Evolutionary conservation across 495 filamentous ascomycete species (phyloP).

Genomic region (Mycothermus thermophilus): DNA sequence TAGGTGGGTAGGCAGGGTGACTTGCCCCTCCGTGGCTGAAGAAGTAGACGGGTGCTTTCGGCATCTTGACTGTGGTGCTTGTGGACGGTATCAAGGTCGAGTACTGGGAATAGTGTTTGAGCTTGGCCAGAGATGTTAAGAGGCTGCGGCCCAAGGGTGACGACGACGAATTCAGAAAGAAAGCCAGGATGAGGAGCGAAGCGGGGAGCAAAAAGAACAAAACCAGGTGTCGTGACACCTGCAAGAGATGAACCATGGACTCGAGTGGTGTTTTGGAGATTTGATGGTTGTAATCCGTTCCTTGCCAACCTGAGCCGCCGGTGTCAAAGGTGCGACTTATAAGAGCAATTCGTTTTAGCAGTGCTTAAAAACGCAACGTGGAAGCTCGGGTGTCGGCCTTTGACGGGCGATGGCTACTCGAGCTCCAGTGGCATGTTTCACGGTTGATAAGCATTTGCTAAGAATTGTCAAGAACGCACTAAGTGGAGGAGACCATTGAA

Average conservation of each 20-base stretch:
- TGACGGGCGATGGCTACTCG: constrained; percentile 1
- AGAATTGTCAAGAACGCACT: background rate
- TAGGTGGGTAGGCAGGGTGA: constrained; percentile 5
- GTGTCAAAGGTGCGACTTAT: too few relatives aligned
- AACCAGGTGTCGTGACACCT: constrained; percentile 2
- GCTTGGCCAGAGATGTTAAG: constrained; percentile 1
- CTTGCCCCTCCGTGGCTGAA: constrained; percentile 64
- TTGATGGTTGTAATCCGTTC: background rate
- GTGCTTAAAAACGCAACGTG: too few relatives aligned
- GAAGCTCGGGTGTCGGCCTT: too few relatives aligned
- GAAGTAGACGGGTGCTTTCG: constrained; percentile 55
- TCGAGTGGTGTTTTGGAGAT: background rate
- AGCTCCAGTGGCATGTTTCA: background rate
- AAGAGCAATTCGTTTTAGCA: too few relatives aligned
- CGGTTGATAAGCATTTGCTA: constrained; percentile 5
- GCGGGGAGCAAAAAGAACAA: constrained; percentile 3
- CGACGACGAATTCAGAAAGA: constrained; percentile 3
- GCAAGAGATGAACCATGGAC: constrained; percentile 1
- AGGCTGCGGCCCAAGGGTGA: background rate
- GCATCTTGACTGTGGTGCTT: constrained; percentile 14
- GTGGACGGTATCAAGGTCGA: background rate
- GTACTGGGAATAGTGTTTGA: constrained; percentile 8
- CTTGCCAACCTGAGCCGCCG: too few relatives aligned
- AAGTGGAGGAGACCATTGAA: background rate
- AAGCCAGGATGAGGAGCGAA: constrained; percentile 7